Evolutionary conservation across 2,329 filamentous ascomycete species (phyloP), one percentile per base, ranked within the genome.

Genomic region (Colletotrichum cordylinicola): DNA sequence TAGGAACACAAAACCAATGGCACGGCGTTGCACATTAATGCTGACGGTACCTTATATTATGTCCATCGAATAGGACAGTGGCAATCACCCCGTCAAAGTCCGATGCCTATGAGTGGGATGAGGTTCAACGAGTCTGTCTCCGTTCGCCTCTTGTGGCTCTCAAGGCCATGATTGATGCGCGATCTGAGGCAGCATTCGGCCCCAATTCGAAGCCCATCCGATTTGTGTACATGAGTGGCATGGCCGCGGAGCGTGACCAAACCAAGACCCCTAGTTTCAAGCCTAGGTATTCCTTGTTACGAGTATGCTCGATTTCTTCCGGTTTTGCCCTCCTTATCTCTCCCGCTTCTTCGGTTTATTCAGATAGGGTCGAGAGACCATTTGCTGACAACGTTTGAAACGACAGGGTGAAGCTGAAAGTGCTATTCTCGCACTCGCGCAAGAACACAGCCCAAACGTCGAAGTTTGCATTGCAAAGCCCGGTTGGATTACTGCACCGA

Each of bases 191-290:
- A 27, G 35, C n/a, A 21, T 37, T 24, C 9, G 27, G 13, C 21
- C 35, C 21, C n/a, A 65, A 3, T 18, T 3, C 13, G 43, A 81
- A 78, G 67, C 84, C 85, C 1, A 86, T 88, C 64, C 84, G 85
- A 2, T 88, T 88, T 74, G 58, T 88, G 13, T 88, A 88, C 78
- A 83, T 88, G 75, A 91, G 89, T 77, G 90, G 89, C 4, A 78
- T 81, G 2, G 81, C 79, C 1, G 83, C 84, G 4, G 84, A 86
- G 77, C 84, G 88, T 2, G 89, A 91, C 62, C 86, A 82, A 24
- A 84, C 79, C 15, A 86, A 89, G 79, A 87, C 81, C 67, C 86
- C 84, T 2, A 79, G 76, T 74, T 78, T 85, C 9, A 78, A 85
- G 33, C 79, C 79, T 0, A 81, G 89, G 55, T 91, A 90, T 72